phyloP scores from a whole-genome alignment of 129 eudicot species.

The Calendula officinalis region DNA sequence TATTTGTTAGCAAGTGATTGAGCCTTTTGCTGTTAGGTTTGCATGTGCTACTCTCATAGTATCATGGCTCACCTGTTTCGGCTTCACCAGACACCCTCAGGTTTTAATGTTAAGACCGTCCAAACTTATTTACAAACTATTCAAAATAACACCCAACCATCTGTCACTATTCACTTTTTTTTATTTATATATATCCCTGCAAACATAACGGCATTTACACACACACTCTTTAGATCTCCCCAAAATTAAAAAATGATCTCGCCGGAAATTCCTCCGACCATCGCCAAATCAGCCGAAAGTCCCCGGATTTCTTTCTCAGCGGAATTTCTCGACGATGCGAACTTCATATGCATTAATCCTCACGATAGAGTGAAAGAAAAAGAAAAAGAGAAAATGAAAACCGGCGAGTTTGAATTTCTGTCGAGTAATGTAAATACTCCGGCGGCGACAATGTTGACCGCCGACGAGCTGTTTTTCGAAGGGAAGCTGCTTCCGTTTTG shows the following conservation, averaged over 20 bases:
- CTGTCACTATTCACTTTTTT: slow-evolving; percentile 17
- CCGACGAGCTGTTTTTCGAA: slow-evolving; percentile 76
- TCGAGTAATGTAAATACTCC: slow-evolving; percentile 36
- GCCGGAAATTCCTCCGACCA: slow-evolving; percentile 40
- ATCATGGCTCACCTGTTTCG: slow-evolving; percentile 58
- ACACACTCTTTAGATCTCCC: slow-evolving; percentile 1
- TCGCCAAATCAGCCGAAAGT: slow-evolving; percentile 33
- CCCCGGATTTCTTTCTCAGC: slow-evolving; percentile 83
- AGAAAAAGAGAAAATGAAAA: slow-evolving; percentile 20
- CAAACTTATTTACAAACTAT: slow-evolving; percentile 16
- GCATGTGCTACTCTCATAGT: slow-evolving; percentile 61
- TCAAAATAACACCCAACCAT: slow-evolving; percentile 22
- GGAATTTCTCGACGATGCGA: slow-evolving; percentile 58
- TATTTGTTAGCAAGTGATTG: not conserved
- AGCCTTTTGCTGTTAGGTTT: slow-evolving; percentile 35
- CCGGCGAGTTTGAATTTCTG: slow-evolving; percentile 67
- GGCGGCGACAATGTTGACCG: slow-evolving; percentile 49
- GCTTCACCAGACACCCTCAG: slow-evolving; percentile 60
- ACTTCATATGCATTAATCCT: slow-evolving; percentile 62
- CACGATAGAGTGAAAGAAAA: slow-evolving; percentile 26
- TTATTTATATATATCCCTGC: slow-evolving; percentile 31
- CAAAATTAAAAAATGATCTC: slow-evolving; percentile 43
- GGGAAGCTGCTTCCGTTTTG: slow-evolving; percentile 80
- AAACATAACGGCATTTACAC: slow-evolving; percentile 9
- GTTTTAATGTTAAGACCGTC: slow-evolving; percentile 49